Evolutionary conservation across 768 basidiomycete species (phyloP).

Genomic region (Fomitopsis pulvina): DNA sequence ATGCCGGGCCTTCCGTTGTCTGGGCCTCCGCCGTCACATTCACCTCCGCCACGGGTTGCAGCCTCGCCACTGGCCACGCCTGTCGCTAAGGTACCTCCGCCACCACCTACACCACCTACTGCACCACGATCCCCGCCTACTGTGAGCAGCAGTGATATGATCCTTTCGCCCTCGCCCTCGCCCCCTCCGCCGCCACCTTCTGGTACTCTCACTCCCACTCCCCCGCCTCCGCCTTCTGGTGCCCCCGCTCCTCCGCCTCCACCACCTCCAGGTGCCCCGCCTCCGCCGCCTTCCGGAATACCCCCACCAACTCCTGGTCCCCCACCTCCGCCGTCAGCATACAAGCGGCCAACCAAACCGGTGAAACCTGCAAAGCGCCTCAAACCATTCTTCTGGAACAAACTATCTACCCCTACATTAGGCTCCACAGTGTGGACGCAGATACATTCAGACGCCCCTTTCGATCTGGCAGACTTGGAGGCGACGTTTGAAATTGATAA

Average conservation of each 20-base stretch:
- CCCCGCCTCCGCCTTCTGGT: constrained; percentile 32
- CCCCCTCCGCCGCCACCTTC: constrained; percentile 28
- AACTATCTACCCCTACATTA: constrained; percentile 42
- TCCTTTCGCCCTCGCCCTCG: constrained; percentile 17
- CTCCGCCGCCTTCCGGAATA: constrained; percentile 25
- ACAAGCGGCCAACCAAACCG: constrained; percentile 15
- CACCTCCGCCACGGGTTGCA: constrained; percentile 1
- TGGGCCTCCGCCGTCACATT: constrained; percentile 2
- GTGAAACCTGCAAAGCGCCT: constrained; percentile 49
- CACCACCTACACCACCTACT: constrained; percentile 3
- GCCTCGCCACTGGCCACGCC: constrained; percentile 27
- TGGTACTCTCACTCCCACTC: constrained; percentile 22
- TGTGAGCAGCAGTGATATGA: background rate
- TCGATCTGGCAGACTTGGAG: constrained; percentile 69
- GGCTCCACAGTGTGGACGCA: constrained; percentile 69
- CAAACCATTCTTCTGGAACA: constrained; percentile 92
- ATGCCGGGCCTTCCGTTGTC: background rate
- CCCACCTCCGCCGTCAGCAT: constrained; percentile 34
- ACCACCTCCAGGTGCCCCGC: constrained; percentile 25
- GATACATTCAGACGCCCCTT: constrained; percentile 29
- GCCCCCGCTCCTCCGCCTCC: constrained; percentile 18
- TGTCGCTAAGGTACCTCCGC: constrained; percentile 9
- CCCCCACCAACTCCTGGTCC: constrained; percentile 28
- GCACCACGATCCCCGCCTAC: background rate
- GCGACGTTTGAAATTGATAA: constrained; percentile 62